These are phyloP conservation scores for Fragilaria radians DNA, from an alignment of 108 stramenopile genomes.

Conservation along the genomic window DNA sequence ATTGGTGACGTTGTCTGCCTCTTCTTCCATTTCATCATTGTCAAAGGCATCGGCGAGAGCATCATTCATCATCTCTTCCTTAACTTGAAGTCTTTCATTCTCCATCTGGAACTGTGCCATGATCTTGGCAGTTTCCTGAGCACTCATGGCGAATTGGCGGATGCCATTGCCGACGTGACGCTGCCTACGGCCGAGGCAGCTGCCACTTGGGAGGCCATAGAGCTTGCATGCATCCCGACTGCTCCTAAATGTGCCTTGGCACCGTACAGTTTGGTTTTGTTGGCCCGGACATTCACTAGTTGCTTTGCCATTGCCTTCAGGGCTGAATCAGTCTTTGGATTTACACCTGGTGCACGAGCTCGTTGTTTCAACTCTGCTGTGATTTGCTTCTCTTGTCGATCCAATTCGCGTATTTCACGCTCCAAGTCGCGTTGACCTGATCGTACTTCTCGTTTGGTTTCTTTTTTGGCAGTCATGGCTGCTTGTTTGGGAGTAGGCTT, in stretches of 20 bases:
- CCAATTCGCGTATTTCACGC: constrained; percentile 74
- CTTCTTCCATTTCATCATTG: constrained; percentile 66
- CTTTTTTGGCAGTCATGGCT: constrained; percentile 63
- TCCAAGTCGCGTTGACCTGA: constrained; percentile 74
- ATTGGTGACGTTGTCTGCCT: constrained; percentile 63
- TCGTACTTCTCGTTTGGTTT: constrained; percentile 57
- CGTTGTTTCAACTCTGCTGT: constrained; percentile 66
- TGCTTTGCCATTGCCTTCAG: constrained; percentile 64
- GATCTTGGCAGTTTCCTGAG: constrained; percentile 60
- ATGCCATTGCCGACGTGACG: constrained; percentile 48
- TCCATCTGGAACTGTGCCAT: constrained; percentile 62
- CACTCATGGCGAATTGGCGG: constrained; percentile 62
- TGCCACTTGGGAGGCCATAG: constrained; percentile 62
- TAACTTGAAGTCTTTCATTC: constrained; percentile 56
- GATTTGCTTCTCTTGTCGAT: constrained; percentile 67
- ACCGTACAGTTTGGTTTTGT: constrained; percentile 50
- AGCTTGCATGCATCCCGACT: constrained; percentile 72
- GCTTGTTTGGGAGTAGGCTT: constrained; percentile 59
- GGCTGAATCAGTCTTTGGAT: constrained; percentile 43
- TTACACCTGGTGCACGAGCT: constrained; percentile 38
- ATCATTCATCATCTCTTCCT: constrained; percentile 84
- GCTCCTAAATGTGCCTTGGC: constrained; percentile 69
- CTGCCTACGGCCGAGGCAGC: constrained; percentile 49
- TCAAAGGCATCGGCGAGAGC: constrained; percentile 77
- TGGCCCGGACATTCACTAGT: constrained; percentile 60